These are phyloP conservation scores for Dichomitus squalens DNA, from an alignment of 1,284 basidiomycete species.

Conservation along the genomic window DNA sequence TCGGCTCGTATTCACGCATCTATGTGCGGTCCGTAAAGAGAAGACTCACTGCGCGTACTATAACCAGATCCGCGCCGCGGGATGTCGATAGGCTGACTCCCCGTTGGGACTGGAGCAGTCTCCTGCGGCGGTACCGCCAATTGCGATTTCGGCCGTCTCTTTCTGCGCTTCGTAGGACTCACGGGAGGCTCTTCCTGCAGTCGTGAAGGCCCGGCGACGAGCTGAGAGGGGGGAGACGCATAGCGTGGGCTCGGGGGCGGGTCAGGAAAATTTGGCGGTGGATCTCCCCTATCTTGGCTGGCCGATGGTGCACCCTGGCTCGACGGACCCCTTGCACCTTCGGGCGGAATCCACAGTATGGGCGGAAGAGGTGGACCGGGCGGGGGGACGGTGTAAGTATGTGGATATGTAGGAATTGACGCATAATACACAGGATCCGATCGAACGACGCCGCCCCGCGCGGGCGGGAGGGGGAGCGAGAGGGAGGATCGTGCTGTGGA, in stretches of 20 bases:
- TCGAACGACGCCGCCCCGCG: constrained; percentile 7
- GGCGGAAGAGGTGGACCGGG: constrained; percentile 20
- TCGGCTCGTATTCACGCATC: constrained; percentile 4
- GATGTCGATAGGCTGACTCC: constrained; percentile 1
- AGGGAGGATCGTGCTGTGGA: constrained; percentile 2
- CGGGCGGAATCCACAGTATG: constrained; percentile 15
- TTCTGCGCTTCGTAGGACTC: not conserved
- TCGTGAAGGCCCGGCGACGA: constrained; percentile 20
- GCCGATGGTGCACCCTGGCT: not conserved
- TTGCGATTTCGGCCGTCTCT: not conserved
- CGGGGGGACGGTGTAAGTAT: constrained; percentile 5
- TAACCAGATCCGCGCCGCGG: not conserved
- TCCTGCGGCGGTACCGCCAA: not conserved
- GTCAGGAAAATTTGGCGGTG: not conserved
- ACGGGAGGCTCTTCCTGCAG: not conserved
- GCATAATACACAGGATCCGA: constrained; percentile 20
- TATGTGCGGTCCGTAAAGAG: not conserved
- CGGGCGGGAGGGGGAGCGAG: constrained; percentile 9
- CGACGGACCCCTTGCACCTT: not conserved
- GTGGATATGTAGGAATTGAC: constrained; percentile 4
- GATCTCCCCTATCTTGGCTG: constrained; percentile 17
- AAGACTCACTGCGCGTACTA: constrained; percentile 13
- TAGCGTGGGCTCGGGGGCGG: not conserved
- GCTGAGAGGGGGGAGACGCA: not conserved
- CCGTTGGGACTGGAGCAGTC: not conserved